A percentile compares a stretch with the other conserved stretches of the same genome.
These are phyloP conservation scores for Scleromitrula shiraiana DNA, from an alignment of 2,329 filamentous ascomycete genomes.

Conservation along the genomic window DNA sequence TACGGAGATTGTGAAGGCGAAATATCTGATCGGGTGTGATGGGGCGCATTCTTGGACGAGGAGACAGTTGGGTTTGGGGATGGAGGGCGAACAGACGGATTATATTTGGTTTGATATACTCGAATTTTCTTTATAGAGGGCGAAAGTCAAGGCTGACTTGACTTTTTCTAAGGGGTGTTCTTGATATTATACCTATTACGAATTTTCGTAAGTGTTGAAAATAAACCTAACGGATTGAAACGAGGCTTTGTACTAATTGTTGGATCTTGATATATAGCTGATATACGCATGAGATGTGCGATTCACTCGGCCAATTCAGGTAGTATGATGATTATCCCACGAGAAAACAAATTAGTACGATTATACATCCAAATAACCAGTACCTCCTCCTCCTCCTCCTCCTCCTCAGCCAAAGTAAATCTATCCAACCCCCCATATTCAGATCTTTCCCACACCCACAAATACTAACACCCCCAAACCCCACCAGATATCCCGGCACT, in stretches of 20 bases:
- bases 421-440: too few relatives aligned
- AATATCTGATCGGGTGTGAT: constrained; percentile 59
- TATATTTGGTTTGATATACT: constrained; percentile 45
- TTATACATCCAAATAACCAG: constrained; percentile 55
- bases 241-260: too few relatives aligned
- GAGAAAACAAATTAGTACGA: constrained; percentile 47
- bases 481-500: constrained; percentile 46
- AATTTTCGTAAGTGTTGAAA: constrained; percentile 35
- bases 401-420: too few relatives aligned
- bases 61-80: constrained; percentile 42
- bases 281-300: constrained; percentile 50
- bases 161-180: constrained; percentile 34
- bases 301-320: constrained; percentile 45
- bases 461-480: too few relatives aligned
- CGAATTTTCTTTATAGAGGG: constrained; percentile 38
- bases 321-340: constrained; percentile 53
- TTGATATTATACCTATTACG: constrained; percentile 35
- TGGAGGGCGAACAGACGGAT: constrained; percentile 52
- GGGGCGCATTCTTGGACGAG: constrained; percentile 46
- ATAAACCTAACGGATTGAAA: too few relatives aligned
- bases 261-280: constrained; percentile 53
- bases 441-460: constrained; percentile 12
- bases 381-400: too few relatives aligned
- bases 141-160: constrained; percentile 10
- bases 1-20: constrained; percentile 47